Evolutionary conservation across 1,284 basidiomycete genomes (phyloP).

Genomic region (Porphyrellus sp.): DNA sequence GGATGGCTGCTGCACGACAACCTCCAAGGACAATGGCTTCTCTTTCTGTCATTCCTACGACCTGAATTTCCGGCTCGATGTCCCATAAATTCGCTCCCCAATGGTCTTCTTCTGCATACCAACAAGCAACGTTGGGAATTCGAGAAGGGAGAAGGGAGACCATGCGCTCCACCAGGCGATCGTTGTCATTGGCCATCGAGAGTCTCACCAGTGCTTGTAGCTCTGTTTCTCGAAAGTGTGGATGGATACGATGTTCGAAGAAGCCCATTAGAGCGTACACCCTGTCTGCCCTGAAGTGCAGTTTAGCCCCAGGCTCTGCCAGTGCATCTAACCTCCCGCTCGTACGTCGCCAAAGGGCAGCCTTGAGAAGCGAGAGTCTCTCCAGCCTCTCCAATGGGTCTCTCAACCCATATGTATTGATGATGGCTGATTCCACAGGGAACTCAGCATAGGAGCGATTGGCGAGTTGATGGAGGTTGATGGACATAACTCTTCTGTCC

Average conservation of each 20-base stretch:
- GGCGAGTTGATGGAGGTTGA: constrained; percentile 28
- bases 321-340: not conserved
- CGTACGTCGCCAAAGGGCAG: constrained; percentile 28
- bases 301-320: not conserved
- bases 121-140: constrained; percentile 4
- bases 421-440: constrained; percentile 23
- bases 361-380: constrained; percentile 23
- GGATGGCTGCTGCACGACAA: constrained; percentile 26
- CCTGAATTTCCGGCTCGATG: constrained; percentile 26
- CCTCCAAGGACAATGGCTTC: constrained; percentile 29
- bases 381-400: constrained; percentile 31
- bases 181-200: constrained; percentile 31
- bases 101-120: constrained; percentile 24
- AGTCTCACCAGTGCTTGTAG: constrained; percentile 26
- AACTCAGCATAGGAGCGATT: constrained; percentile 22
- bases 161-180: constrained; percentile 29
- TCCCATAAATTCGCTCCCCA: constrained; percentile 29
- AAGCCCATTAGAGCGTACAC: constrained; percentile 33
- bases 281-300: constrained; percentile 19
- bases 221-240: constrained; percentile 21
- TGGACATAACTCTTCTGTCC: constrained; percentile 9
- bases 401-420: constrained; percentile 23
- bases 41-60: constrained; percentile 24
- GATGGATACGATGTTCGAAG: constrained; percentile 29
- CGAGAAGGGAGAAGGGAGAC: constrained; percentile 19